Conservation (phyloP, 345 rosid genomes). For the Populus deltoides region DNA sequence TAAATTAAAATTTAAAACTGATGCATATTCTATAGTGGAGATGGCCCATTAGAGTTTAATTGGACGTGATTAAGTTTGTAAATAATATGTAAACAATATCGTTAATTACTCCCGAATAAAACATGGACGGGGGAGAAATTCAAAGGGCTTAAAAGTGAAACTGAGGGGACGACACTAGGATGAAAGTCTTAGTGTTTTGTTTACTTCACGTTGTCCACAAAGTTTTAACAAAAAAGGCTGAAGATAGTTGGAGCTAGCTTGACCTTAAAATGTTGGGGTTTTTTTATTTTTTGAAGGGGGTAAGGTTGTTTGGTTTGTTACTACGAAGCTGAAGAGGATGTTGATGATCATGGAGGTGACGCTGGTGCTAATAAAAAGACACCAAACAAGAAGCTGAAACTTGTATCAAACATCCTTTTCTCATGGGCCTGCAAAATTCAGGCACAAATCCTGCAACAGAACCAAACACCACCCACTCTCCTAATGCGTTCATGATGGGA, state of each 20-base stretch:
- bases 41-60: background rate
- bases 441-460: conserved; percentile 45
- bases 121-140: background rate
- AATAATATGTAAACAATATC: background rate
- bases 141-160: background rate
- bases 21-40: background rate
- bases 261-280: background rate
- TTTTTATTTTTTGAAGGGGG: background rate
- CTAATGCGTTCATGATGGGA: conserved; percentile 4
- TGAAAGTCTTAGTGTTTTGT: background rate
- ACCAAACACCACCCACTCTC: conserved; percentile 13
- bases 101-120: background rate
- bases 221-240: background rate
- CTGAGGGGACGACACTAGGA: background rate
- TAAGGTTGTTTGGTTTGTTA: background rate
- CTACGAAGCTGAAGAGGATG: background rate
- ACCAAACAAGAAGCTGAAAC: conserved; percentile 9
- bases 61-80: background rate
- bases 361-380: background rate
- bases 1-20: too few relatives aligned
- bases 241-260: background rate
- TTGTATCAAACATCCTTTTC: conserved; percentile 11
- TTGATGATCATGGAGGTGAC: background rate
- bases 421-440: conserved; percentile 44
- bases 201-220: background rate